phyloP scores from a whole-genome alignment of 305 asterid species.

The Fraxinus xanthoxyloides region DNA sequence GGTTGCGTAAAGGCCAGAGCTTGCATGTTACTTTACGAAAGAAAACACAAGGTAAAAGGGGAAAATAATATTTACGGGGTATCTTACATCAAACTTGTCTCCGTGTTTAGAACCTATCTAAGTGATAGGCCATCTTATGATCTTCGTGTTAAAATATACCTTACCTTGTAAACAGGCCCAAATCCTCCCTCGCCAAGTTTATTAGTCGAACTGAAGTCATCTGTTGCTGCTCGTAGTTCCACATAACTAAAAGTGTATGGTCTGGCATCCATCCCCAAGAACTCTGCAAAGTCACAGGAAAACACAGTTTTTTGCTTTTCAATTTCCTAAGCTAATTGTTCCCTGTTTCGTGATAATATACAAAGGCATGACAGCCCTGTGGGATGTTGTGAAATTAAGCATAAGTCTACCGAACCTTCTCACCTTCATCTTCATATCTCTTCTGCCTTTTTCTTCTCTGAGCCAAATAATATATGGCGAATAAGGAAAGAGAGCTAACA shows the following conservation, averaged over 20 bases:
- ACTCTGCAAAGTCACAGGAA: not conserved
- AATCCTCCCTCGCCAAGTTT: conserved; percentile 3
- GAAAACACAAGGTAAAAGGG: not conserved
- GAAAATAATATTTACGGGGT: not conserved
- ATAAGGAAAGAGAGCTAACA: not conserved
- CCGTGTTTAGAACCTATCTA: not conserved
- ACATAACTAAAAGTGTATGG: not conserved
- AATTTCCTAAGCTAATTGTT: not conserved
- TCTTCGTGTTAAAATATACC: not conserved
- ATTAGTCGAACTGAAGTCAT: not conserved
- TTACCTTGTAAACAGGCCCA: conserved; percentile 6
- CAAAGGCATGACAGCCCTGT: not conserved
- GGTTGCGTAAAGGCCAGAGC: not conserved
- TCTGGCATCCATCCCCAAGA: not conserved
- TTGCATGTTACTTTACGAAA: not conserved
- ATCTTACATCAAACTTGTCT: not conserved
- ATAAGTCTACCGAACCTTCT: not conserved
- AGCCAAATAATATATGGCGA: not conserved
- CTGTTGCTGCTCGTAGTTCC: not conserved
- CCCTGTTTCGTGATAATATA: not conserved
- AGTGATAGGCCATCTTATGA: not conserved
- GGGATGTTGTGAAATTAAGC: not conserved
- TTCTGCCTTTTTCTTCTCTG: not conserved
- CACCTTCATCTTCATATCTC: not conserved
- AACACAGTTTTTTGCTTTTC: not conserved